These are phyloP conservation scores for Puccinia horiana DNA, from an alignment of 1,284 basidiomycete species.

Conservation along the genomic window DNA sequence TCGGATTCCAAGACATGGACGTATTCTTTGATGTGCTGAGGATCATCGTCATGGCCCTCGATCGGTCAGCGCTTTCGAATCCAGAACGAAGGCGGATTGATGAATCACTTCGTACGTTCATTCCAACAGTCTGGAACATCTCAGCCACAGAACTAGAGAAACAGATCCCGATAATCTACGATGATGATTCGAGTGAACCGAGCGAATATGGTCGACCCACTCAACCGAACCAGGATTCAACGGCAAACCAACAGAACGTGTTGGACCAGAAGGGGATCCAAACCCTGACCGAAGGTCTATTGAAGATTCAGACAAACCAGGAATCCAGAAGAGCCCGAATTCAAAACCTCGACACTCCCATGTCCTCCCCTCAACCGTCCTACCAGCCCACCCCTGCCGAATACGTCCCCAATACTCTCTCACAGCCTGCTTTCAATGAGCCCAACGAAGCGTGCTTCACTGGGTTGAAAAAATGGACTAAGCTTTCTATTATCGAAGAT, in stretches of 20 bases:
- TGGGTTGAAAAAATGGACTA: conserved; percentile 38
- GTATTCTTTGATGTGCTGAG: conserved; percentile 46
- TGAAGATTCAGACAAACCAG: conserved; percentile 20
- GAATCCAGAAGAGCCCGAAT: conserved; percentile 4
- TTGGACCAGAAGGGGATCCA: conserved; percentile 36
- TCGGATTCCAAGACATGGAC: conserved; percentile 45
- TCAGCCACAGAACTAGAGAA: conserved; percentile 36
- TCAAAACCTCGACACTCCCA: conserved; percentile 43
- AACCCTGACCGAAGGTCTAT: conserved; percentile 35
- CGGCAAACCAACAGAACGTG: conserved; percentile 16
- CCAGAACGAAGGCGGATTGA: conserved; percentile 44
- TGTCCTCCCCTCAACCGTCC: conserved; percentile 43
- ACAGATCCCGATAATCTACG: conserved; percentile 48
- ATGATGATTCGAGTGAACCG: conserved; percentile 40
- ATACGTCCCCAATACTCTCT: not conserved
- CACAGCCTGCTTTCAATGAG: conserved; percentile 9
- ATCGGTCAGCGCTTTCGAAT: conserved; percentile 41
- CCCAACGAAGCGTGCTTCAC: conserved; percentile 24
- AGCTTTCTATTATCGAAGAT: not conserved
- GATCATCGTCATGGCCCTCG: conserved; percentile 41
- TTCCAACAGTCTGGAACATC: conserved; percentile 47
- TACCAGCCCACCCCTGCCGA: conserved; percentile 10
- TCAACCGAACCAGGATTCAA: not conserved
- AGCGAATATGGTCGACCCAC: conserved; percentile 33
- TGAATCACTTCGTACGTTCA: conserved; percentile 46